A percentile compares a stretch with the other conserved stretches of the same genome.
Evolutionary conservation across 2,329 filamentous ascomycete genomes (phyloP).

Genomic region (Colletotrichum musicola): DNA sequence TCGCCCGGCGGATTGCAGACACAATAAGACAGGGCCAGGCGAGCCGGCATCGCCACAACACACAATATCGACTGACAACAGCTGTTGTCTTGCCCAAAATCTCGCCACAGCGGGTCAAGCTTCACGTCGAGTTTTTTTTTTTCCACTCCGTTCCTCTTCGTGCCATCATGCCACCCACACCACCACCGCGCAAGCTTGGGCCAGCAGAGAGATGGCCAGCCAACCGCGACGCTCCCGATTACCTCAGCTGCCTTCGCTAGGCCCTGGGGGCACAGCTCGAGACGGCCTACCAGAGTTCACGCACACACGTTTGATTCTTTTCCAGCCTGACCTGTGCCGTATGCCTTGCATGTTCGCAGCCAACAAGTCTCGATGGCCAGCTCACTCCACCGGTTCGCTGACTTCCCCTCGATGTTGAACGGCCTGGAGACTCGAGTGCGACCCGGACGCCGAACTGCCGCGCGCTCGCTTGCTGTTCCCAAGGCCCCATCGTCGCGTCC

Average conservation of each 20-base stretch:
- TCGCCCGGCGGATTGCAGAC: conserved; percentile 8
- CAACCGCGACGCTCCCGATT: conserved; percentile 35
- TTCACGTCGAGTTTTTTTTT: conserved; percentile 11
- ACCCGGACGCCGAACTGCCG: not conserved
- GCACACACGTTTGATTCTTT: conserved; percentile 7
- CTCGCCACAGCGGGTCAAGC: conserved; percentile 29
- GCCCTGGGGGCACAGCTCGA: conserved; percentile 5
- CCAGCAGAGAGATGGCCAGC: conserved; percentile 13
- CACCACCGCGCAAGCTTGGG: not conserved
- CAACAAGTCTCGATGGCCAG: conserved; percentile 15
- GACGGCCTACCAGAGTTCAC: conserved; percentile 20
- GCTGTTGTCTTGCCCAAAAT: conserved; percentile 31
- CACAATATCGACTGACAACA: conserved; percentile 33
- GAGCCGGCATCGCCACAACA: conserved; percentile 2
- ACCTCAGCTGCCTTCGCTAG: conserved; percentile 16
- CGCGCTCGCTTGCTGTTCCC: not conserved
- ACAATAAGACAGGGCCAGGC: not conserved
- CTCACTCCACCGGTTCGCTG: not conserved
- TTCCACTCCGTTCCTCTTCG: conserved; percentile 4
- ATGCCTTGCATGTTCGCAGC: not conserved
- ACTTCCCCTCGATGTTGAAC: not conserved
- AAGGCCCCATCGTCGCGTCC: not conserved
- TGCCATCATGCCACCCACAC: conserved; percentile 36
- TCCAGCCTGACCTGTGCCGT: not conserved
- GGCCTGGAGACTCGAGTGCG: not conserved